phyloP scores from a whole-genome alignment of 345 rosid genomes.

The Acer campestre region DNA sequence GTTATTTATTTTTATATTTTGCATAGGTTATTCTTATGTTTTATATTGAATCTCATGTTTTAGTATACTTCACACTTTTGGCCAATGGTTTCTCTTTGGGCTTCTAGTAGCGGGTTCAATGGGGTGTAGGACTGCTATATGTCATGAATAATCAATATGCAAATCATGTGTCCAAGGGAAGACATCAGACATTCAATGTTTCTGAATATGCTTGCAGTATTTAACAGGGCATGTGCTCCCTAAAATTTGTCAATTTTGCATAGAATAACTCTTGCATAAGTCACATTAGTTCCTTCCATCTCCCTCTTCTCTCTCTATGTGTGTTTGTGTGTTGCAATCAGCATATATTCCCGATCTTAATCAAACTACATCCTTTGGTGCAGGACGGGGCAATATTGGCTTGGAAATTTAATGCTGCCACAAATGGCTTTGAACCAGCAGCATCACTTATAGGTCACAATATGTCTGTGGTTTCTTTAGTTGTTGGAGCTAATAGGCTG shows the following conservation, averaged over 20 bases:
- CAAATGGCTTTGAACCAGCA: conserved; percentile 80
- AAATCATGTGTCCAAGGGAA: neutral
- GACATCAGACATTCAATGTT: neutral
- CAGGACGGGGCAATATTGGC: conserved; percentile 90
- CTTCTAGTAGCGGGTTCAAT: conserved; percentile 1
- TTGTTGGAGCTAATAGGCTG: conserved; percentile 88
- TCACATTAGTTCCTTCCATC: neutral
- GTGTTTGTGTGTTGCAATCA: neutral
- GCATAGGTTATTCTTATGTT: neutral
- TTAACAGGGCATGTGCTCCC: neutral
- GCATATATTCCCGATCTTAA: neutral
- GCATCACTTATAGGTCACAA: conserved; percentile 74
- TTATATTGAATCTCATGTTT: neutral
- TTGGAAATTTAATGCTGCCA: conserved; percentile 76
- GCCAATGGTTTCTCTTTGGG: conserved; percentile 4
- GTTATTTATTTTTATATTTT: neutral
- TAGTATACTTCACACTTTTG: neutral
- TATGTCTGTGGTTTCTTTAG: conserved; percentile 77
- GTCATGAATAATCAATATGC: neutral
- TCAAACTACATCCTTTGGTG: conserved; percentile 20
- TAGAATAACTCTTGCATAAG: neutral
- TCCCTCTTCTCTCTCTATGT: neutral
- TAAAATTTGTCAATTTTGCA: neutral
- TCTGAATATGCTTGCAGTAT: neutral
- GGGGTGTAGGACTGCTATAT: neutral